Conservation (phyloP, 768 basidiomycete genomes). For the Coprinopsis cinerea region DNA sequence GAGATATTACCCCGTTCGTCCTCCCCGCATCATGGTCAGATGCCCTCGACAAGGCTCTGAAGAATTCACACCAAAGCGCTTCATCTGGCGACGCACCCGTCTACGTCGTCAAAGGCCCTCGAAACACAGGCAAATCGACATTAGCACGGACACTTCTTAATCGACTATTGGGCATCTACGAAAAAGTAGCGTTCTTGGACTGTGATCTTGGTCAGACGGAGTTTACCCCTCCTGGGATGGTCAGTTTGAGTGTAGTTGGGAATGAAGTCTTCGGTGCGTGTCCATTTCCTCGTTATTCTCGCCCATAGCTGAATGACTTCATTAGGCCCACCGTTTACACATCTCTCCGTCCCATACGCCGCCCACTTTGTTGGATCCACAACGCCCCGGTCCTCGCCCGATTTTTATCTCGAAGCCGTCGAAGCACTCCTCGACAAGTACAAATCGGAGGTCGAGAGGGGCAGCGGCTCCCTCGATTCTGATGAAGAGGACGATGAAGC, state of each 20-base stretch:
- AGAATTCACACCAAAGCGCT: constrained; percentile 13
- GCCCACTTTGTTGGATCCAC: constrained; percentile 82
- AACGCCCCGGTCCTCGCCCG: constrained; percentile 72
- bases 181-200: constrained; percentile 85
- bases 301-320: not conserved
- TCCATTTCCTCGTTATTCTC: not conserved
- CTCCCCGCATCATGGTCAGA: constrained; percentile 33
- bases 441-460: constrained; percentile 48
- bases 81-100: constrained; percentile 21
- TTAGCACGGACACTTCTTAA: constrained; percentile 75
- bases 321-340: constrained; percentile 83
- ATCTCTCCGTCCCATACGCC: constrained; percentile 60
- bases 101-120: constrained; percentile 77
- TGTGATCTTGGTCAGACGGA: constrained; percentile 94
- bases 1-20: constrained; percentile 32
- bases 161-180: constrained; percentile 60
- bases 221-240: constrained; percentile 82
- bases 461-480: constrained; percentile 6
- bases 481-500: constrained; percentile 19
- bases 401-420: constrained; percentile 68
- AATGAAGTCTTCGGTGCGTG: constrained; percentile 61
- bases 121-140: constrained; percentile 87
- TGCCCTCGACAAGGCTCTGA: constrained; percentile 24
- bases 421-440: constrained; percentile 62
- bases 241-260: constrained; percentile 71